phyloP scores from a whole-genome alignment of 495 filamentous ascomycete species.

The Thozetella sp. region DNA sequence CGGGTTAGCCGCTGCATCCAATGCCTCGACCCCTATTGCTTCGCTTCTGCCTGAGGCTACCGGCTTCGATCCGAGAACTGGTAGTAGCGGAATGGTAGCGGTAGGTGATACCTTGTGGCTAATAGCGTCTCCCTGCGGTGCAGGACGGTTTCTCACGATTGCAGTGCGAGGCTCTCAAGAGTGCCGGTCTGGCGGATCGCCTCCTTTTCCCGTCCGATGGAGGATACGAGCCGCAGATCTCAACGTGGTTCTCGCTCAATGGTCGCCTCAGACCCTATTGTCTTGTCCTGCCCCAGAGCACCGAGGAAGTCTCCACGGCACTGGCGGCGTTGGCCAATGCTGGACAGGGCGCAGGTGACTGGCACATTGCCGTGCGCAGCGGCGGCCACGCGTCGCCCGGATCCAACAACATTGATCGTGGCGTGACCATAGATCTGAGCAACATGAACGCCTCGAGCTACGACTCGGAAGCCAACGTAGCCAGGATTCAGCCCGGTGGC shows the following conservation, averaged over 20 bases:
- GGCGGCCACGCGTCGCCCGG: conserved; percentile 42
- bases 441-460: conserved; percentile 41
- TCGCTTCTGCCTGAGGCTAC: too few species aligned
- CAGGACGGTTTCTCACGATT: background rate
- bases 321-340: conserved; percentile 25
- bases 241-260: conserved; percentile 46
- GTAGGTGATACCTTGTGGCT: background rate
- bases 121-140: background rate
- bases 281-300: conserved; percentile 32
- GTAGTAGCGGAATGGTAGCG: background rate
- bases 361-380: conserved; percentile 47
- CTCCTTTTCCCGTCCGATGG: conserved; percentile 19
- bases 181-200: conserved; percentile 19
- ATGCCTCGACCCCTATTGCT: too few species aligned
- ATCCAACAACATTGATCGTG: conserved; percentile 37
- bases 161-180: conserved; percentile 21
- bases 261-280: conserved; percentile 32
- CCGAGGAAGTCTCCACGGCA: conserved; percentile 34
- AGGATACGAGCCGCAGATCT: conserved; percentile 19
- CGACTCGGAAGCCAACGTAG: conserved; percentile 31
- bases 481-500: conserved; percentile 39
- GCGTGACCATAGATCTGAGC: conserved; percentile 51
- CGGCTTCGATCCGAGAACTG: background rate
- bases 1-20: too few species aligned
- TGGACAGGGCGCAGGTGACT: conserved; percentile 30